Base-by-base conservation (phyloP, 768 basidiomycete genomes). In the Pholiota molesta region DNA sequence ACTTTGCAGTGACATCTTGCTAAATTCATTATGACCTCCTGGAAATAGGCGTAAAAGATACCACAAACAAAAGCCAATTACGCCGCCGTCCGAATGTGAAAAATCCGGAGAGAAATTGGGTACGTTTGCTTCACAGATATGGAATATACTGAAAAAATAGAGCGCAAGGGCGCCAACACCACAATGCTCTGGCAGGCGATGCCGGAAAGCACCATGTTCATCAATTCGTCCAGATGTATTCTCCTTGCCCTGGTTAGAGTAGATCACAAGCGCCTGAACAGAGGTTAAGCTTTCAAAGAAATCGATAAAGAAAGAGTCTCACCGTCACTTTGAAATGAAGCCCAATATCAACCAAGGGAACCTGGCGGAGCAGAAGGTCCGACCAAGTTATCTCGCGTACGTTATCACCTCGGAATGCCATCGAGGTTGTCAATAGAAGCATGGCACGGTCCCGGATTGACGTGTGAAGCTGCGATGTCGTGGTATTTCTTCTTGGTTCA, bases 391-490 rank as follows among this genome's bases (percentile, higher is more conserved):
- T 53, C 0, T 39, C 29, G 9, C 75, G 68, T 5, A 55, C 62
- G 57, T 68, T 72, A 26, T 74, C 73, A 0, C 76, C 75, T 28
- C 72, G 70, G 63, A 71, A 70, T 0, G 74, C 73, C 16, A 70
- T 68, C 9, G 66, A 53, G 0, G 73, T 67, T 0, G 71, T 65
- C 10, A 69, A 31, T 2, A 77, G 65, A 0, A 75, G 64, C 75
- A 75, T 76, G 0, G 70, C 64, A 26, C 73, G 68, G 57, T 76
- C 72, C 4, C 72, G 68, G 23, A 72, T 31, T 11, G 55, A 56
- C 39, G 35, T 39, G 2, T 63, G 60, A 44, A 64, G n/a, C 39
- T 62, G 61, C 7, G 65, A 49, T 53, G 63, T 35, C 2, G 65
- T 52, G n/a, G 44, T 57, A 14, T 59, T 51, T 1, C 37, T 28